Percentiles rank a stretch among this genome's conserved stretches.
These are phyloP conservation scores for Aspergillus carlsbadensis DNA, from an alignment of 495 filamentous ascomycete species.

Conservation along the genomic window DNA sequence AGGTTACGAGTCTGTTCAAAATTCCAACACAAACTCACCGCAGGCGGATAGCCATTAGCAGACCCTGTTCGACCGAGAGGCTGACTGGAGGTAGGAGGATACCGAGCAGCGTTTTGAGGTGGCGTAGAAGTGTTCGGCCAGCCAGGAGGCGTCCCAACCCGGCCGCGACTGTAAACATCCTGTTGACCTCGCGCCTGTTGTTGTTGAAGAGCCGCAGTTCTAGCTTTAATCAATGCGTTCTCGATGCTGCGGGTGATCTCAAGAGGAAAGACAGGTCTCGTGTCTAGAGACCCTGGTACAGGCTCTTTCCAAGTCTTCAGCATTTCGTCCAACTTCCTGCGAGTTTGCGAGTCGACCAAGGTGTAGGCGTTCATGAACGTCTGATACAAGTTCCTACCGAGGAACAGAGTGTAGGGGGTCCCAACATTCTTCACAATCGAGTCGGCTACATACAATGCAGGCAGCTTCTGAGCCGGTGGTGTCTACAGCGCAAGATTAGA, in stretches of 20 bases:
- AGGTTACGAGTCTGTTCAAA: background rate
- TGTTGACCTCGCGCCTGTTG: constrained; percentile 67
- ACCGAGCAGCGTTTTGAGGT: constrained; percentile 49
- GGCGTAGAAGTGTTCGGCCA: constrained; percentile 72
- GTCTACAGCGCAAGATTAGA: constrained; percentile 60
- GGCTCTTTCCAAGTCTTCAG: constrained; percentile 98
- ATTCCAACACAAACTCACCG: constrained; percentile 27
- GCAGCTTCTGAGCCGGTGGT: constrained; percentile 80
- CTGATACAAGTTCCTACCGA: constrained; percentile 84
- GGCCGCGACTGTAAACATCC: constrained; percentile 58
- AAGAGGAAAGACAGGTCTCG: constrained; percentile 80
- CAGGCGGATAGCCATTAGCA: constrained; percentile 29
- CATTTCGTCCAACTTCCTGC: constrained; percentile 93
- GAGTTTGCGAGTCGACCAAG: constrained; percentile 74
- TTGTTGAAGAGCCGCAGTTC: constrained; percentile 69
- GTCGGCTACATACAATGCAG: constrained; percentile 96
- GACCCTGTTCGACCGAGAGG: constrained; percentile 36
- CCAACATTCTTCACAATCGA: constrained; percentile 99
- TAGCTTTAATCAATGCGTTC: constrained; percentile 85
- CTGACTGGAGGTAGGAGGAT: constrained; percentile 25
- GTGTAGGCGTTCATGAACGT: constrained; percentile 97
- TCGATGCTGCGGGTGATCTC: constrained; percentile 88
- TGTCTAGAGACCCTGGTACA: constrained; percentile 85
- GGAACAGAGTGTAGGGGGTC: constrained; percentile 91
- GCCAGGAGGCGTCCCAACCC: constrained; percentile 51